Evolutionary conservation across 2,329 filamentous ascomycete genomes (phyloP).

Genomic region (Aspergillus phoenicis): DNA sequence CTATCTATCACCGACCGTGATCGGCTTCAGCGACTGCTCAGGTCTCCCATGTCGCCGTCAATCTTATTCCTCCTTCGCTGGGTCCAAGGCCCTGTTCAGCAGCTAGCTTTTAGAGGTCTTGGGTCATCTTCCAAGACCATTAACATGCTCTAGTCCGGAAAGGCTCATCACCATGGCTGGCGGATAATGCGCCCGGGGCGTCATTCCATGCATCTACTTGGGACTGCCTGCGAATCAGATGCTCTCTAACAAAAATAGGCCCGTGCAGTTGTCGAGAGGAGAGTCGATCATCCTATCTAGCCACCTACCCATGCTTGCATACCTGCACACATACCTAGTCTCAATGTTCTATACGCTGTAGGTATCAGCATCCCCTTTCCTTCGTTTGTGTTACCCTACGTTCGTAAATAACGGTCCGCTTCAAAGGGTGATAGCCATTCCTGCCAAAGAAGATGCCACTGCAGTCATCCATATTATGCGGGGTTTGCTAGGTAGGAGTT

Average conservation of each 20-base stretch:
- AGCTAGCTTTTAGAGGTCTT: neutral
- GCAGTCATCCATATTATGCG: neutral
- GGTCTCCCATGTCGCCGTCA: no score
- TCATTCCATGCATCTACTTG: slow-evolving; percentile 1
- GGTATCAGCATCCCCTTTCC: neutral
- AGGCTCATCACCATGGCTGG: slow-evolving; percentile 4
- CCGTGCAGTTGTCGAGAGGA: neutral
- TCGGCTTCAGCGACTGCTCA: neutral
- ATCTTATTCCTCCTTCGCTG: neutral
- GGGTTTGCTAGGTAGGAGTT: neutral
- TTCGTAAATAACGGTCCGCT: neutral
- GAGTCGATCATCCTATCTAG: neutral
- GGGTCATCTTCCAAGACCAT: slow-evolving; percentile 7
- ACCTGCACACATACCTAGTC: neutral
- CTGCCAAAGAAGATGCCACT: neutral
- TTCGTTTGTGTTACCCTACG: neutral
- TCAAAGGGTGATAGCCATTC: neutral
- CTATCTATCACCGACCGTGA: neutral
- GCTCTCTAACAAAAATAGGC: neutral
- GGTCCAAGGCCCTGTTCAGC: neutral
- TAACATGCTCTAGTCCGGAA: slow-evolving; percentile 11
- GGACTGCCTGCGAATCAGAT: slow-evolving; percentile 5
- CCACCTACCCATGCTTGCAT: neutral
- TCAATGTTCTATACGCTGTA: neutral
- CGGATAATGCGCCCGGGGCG: slow-evolving; percentile 14